Evolutionary conservation across 1,139 yeast species (phyloP).

Genomic region (Hyphopichia burtonii): DNA sequence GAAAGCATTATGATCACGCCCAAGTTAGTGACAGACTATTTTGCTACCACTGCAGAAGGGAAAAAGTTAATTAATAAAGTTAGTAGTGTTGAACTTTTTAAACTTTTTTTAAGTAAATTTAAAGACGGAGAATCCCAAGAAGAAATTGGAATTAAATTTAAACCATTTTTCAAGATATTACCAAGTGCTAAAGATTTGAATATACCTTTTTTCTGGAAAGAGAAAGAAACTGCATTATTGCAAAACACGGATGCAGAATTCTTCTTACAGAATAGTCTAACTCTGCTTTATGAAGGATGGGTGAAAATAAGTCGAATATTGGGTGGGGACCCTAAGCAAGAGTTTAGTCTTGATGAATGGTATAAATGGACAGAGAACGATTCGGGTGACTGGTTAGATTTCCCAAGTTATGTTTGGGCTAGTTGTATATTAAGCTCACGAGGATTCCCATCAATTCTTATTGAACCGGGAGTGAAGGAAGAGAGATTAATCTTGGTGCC

Average conservation of each 20-base stretch:
- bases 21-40: not conserved
- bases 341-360: not conserved
- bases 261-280: not conserved
- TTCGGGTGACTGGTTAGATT: not conserved
- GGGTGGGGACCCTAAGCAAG: too few relatives aligned
- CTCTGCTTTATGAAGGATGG: not conserved
- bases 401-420: constrained; percentile 1
- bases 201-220: constrained; percentile 2
- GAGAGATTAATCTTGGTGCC: not conserved
- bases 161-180: not conserved
- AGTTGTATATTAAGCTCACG: constrained; percentile 1
- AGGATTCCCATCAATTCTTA: not conserved
- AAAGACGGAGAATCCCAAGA: not conserved
- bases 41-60: not conserved
- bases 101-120: not conserved
- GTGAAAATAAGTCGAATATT: not conserved
- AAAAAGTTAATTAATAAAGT: not conserved
- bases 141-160: not conserved
- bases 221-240: not conserved
- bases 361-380: not conserved
- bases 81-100: not conserved
- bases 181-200: not conserved
- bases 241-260: constrained; percentile 1
- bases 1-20: not conserved
- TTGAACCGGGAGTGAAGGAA: not conserved